Percentiles rank a stretch among this genome's conserved stretches.
Conservation (phyloP, 108 stramenopile genomes). For the Conticribra guillardii region DNA sequence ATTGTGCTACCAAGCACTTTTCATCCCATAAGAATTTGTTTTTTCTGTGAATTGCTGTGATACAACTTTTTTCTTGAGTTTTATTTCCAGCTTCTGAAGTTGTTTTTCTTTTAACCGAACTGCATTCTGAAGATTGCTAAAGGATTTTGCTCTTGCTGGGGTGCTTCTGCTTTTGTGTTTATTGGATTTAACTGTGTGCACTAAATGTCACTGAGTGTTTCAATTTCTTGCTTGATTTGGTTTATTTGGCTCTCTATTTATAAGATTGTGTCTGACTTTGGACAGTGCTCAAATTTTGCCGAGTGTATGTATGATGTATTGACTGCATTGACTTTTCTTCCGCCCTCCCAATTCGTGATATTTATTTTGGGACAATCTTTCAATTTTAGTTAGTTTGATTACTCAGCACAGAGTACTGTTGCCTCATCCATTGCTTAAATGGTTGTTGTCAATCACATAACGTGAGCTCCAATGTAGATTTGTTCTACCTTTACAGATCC, state of each 20-base stretch:
- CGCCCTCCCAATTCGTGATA: no score
- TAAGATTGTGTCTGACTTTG: conserved; percentile 7
- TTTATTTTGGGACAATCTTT: conserved; percentile 5
- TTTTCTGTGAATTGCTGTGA: not conserved
- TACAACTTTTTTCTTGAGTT: no score
- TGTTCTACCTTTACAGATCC: not conserved
- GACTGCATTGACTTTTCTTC: conserved; percentile 22
- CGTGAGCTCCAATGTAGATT: not conserved
- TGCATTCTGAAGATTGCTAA: no score
- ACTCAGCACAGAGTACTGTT: conserved; percentile 26
- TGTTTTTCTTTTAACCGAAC: no score
- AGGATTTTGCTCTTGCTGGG: no score
- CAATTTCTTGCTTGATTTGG: not conserved
- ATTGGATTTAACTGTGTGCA: no score
- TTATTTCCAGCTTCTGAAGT: no score
- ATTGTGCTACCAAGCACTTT: no score
- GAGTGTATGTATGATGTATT: conserved; percentile 21
- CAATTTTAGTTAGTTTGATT: conserved; percentile 15
- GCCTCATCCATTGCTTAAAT: conserved; percentile 7
- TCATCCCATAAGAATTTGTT: not conserved
- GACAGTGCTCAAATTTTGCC: conserved; percentile 3
- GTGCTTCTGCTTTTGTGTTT: no score
- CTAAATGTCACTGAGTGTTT: no score
- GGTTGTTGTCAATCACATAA: conserved; percentile 5
- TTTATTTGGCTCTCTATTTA: not conserved